These are phyloP conservation scores for Ensete glaucum DNA, from an alignment of 176 grass and related monocot genomes.

Conservation along the genomic window DNA sequence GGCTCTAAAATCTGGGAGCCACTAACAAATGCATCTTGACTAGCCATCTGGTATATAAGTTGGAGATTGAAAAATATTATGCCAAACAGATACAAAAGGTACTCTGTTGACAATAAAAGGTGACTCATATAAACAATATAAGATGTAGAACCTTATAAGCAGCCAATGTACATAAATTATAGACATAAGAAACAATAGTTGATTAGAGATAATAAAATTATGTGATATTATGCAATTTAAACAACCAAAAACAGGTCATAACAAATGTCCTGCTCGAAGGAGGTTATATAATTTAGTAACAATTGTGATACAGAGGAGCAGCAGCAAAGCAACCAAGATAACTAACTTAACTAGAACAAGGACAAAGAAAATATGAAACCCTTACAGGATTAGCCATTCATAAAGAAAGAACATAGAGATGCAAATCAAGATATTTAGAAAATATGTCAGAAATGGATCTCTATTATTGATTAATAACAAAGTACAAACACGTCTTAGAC, in stretches of 20 bases:
- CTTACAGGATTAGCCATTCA: no score
- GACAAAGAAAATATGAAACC: not conserved
- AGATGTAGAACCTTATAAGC: not conserved
- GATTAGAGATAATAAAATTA: not conserved
- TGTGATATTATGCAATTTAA: not conserved
- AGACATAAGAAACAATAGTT: not conserved
- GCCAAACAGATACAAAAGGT: no score
- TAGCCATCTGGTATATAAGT: slow-evolving; percentile 26
- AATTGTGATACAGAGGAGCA: not conserved
- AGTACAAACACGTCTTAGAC: no score
- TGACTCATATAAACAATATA: not conserved
- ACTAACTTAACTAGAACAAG: not conserved
- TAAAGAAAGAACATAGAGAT: no score
- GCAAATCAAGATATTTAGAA: no score
- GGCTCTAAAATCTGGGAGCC: slow-evolving; percentile 40
- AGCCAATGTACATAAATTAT: not conserved
- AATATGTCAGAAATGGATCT: no score
- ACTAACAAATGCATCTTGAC: slow-evolving; percentile 50
- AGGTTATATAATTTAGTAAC: not conserved
- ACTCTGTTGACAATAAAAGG: no score
- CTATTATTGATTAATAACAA: no score
- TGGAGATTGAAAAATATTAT: no score
- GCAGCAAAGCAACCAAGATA: not conserved
- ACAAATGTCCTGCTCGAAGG: not conserved
- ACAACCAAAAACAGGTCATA: not conserved